Percentiles rank a stretch among this genome's conserved stretches.
phyloP scores from a whole-genome alignment of 1,284 basidiomycete species.

The Sporisorium scitamineum region DNA sequence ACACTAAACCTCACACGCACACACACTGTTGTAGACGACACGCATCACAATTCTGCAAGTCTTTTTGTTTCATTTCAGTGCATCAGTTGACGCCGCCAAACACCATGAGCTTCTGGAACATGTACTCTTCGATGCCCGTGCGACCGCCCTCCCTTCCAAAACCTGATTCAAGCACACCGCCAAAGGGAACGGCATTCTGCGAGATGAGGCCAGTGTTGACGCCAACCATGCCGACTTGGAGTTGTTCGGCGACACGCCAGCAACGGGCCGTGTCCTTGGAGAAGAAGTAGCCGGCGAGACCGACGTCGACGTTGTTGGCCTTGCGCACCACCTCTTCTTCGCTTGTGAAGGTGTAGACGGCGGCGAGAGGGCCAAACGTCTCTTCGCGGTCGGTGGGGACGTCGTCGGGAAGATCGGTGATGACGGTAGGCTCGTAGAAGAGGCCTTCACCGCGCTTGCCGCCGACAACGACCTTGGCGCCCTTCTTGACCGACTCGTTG shows the following conservation, averaged over 20 bases:
- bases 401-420: conserved; percentile 82
- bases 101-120: conserved; percentile 65
- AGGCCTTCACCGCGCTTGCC: conserved; percentile 77
- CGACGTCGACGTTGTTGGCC: conserved; percentile 86
- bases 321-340: conserved; percentile 90
- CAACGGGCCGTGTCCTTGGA: conserved; percentile 84
- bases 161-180: conserved; percentile 89
- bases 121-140: conserved; percentile 83
- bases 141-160: conserved; percentile 72
- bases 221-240: conserved; percentile 97
- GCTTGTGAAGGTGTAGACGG: conserved; percentile 81
- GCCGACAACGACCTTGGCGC: conserved; percentile 88
- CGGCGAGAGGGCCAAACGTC: conserved; percentile 70
- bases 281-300: conserved; percentile 76
- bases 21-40: not conserved
- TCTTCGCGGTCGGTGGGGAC: conserved; percentile 71
- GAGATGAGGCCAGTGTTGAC: conserved; percentile 70
- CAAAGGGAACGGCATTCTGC: conserved; percentile 75
- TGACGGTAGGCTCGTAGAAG: conserved; percentile 89
- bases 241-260: conserved; percentile 95
- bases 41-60: not conserved
- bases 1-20: not conserved
- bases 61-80: not conserved
- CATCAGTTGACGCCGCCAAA: conserved; percentile 55
- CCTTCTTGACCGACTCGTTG: conserved; percentile 82